Conservation (phyloP, 495 filamentous ascomycete species). For the Endocarpon pusillum region DNA sequence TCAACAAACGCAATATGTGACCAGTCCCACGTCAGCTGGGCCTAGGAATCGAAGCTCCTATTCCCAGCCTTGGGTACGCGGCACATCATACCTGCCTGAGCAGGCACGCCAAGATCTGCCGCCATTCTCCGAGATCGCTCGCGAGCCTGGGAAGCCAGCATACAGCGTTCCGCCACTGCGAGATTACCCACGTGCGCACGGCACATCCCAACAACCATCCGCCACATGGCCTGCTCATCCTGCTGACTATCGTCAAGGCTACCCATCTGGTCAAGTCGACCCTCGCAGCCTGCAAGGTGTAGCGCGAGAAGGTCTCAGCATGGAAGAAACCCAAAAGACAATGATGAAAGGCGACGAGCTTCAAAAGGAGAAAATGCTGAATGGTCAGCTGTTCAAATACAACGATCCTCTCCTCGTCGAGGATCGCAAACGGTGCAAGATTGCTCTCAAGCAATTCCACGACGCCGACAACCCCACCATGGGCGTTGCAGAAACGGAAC, state of each 20-base stretch:
- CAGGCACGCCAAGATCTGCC: not conserved
- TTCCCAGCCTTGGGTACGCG: not conserved
- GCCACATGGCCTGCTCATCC: not conserved
- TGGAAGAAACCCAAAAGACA: not conserved
- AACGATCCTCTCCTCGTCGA: constrained; percentile 62
- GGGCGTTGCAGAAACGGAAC: constrained; percentile 61
- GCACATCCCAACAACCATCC: too few relatives aligned
- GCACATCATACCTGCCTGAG: not conserved
- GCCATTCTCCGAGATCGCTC: not conserved
- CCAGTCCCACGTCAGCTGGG: not conserved
- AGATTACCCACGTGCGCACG: too few relatives aligned
- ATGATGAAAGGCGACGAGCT: not conserved
- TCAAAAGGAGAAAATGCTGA: constrained; percentile 91
- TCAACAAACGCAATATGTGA: constrained; percentile 5
- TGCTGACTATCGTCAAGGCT: not conserved
- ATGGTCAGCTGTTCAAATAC: constrained; percentile 62
- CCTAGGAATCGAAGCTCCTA: not conserved
- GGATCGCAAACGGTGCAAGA: constrained; percentile 75
- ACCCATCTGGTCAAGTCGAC: not conserved
- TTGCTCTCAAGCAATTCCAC: constrained; percentile 78
- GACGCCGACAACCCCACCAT: constrained; percentile 65
- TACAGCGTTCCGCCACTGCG: not conserved
- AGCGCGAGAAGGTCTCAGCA: too few relatives aligned
- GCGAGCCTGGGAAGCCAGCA: not conserved
- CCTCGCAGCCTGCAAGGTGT: not conserved